Evolutionary conservation across 768 basidiomycete genomes (phyloP), one percentile per base, ranked within the genome.

Genomic region (Boletus rufocinnamomeus): DNA sequence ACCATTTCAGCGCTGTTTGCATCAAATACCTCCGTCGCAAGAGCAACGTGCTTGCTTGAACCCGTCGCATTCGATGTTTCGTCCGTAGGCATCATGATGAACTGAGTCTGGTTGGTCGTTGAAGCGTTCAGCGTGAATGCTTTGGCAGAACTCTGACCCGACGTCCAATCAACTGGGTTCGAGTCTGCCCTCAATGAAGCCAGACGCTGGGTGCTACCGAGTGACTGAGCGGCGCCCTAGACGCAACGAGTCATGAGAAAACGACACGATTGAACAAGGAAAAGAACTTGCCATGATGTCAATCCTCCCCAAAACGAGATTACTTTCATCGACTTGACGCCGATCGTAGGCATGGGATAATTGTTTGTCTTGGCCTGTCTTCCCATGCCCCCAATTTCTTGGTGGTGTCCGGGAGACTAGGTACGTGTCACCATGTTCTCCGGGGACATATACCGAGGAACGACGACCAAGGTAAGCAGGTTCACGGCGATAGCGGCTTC

Each of bases 71-170:
- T 32, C 37, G 53, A 41, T 16, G 43, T n/a, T 6, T 55, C 61
- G 14, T 63, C 58, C 34, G 21, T 60, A 41, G 53, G 79, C 70
- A 58, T 44, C 63, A 85, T 72, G 60, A 70, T 74, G 53, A 85
- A 67, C 54, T 76, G 73, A 3, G 82, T 84, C 48, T 71, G 66
- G 52, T 80, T 79, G 45, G 71, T 74, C 53, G 79, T 73, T 4
- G 83, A 83, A 6, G 83, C 84, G 63, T 79, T 79, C 52, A 86
- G 66, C 43, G 75, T 68, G 62, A 78, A 79, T 17, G 67, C 64
- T 28, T 70, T 70, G 54, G 71, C 67, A 38, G 60, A 53, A 35
- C 37, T 59, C 27, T 70, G 51, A 19, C 74, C 75, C 0, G 59
- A 64, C 9, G 72, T 58, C 52, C 76, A 75, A 54, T 74, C 72